A percentile compares a stretch with the other conserved stretches of the same genome.
Evolutionary conservation across 805 yeast species (phyloP).

Genomic region (Middelhovenomyces tepae): DNA sequence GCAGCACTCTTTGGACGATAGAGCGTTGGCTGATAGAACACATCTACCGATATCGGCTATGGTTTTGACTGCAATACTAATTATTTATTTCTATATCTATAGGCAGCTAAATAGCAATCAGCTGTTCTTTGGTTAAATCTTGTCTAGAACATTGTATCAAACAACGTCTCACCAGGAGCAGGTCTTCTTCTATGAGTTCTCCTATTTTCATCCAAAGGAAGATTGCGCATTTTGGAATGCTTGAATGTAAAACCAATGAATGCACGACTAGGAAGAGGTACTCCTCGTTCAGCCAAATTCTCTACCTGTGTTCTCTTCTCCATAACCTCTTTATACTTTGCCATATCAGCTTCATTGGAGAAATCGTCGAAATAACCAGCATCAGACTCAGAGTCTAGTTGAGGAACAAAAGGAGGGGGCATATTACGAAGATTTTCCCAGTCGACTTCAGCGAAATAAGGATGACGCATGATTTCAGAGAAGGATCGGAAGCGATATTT

Average conservation of each 20-base stretch:
- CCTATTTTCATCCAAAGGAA: constrained; percentile 2
- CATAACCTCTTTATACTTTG: constrained; percentile 93
- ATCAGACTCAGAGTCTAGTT: constrained; percentile 91
- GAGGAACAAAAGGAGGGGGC: constrained; percentile 94
- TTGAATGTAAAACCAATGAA: constrained; percentile 95
- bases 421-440: constrained; percentile 62
- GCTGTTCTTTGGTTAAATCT: too few relatives aligned
- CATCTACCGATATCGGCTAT: too few relatives aligned
- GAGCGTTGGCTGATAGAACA: too few relatives aligned
- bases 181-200: constrained; percentile 1
- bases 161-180: constrained; percentile 2
- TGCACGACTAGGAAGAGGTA: constrained; percentile 49
- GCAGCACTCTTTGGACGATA: too few relatives aligned
- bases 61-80: too few relatives aligned
- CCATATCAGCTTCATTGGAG: constrained; percentile 93
- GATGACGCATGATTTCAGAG: constrained; percentile 69
- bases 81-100: too few relatives aligned
- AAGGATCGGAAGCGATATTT: constrained; percentile 65
- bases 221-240: constrained; percentile 42
- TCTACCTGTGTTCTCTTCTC: constrained; percentile 85
- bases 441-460: constrained; percentile 77
- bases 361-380: constrained; percentile 99
- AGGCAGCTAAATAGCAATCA: too few relatives aligned
- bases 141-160: constrained; percentile 5
- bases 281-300: constrained; percentile 58